Evolutionary conservation across 2,329 filamentous ascomycete species (phyloP).

Genomic region (Phialophora tarda): DNA sequence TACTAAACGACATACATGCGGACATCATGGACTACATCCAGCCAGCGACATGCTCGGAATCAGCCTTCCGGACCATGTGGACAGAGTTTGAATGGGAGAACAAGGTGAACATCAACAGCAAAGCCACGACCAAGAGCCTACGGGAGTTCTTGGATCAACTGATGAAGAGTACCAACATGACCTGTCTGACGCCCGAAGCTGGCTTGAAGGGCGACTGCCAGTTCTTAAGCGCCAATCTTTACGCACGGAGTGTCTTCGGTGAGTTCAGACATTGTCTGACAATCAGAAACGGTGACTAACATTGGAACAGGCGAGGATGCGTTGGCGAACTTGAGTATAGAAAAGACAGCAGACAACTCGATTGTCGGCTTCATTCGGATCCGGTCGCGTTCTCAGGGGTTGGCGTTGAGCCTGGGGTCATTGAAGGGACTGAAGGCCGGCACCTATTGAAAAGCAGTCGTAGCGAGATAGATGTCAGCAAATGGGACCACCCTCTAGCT

Average conservation of each 20-base stretch:
- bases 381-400: slow-evolving; percentile 92
- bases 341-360: slow-evolving; percentile 93
- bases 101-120: slow-evolving; percentile 99
- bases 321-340: slow-evolving; percentile 94
- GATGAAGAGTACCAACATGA: slow-evolving; percentile 99
- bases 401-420: slow-evolving; percentile 90
- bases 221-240: slow-evolving; percentile 95
- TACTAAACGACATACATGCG: slow-evolving; percentile 95
- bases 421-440: slow-evolving; percentile 89
- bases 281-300: slow-evolving; percentile 7
- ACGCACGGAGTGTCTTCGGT: slow-evolving; percentile 98
- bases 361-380: slow-evolving; percentile 98
- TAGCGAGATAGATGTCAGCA: not conserved
- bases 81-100: slow-evolving; percentile 99
- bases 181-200: slow-evolving; percentile 92
- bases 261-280: slow-evolving; percentile 53
- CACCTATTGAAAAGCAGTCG: slow-evolving; percentile 33
- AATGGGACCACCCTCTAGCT: not conserved
- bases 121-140: slow-evolving; percentile 75
- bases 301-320: slow-evolving; percentile 85
- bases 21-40: slow-evolving; percentile 99
- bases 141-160: slow-evolving; percentile 91
- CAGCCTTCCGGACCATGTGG: slow-evolving; percentile 99
- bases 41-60: slow-evolving; percentile 93
- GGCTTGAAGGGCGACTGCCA: slow-evolving; percentile 97